Base-by-base conservation (phyloP, 2,329 filamentous ascomycete genomes). In the Cryoendolithus antarcticus region DNA sequence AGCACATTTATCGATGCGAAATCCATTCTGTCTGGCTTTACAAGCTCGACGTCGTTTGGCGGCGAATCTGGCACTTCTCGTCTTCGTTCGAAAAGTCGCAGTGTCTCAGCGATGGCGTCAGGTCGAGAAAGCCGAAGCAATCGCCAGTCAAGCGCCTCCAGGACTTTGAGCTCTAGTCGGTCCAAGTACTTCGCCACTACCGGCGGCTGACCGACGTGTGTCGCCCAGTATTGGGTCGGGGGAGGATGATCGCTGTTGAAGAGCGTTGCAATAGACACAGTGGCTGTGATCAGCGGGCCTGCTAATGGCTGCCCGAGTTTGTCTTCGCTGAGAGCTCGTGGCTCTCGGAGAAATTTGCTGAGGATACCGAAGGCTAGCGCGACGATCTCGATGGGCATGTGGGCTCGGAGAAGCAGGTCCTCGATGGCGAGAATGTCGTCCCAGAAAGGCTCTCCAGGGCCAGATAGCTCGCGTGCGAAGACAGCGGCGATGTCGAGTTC, bases 341-440 rank as follows among this genome's bases (percentile, higher is more conserved):
- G 37, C 39, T 32, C 31, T 19, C 15, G 15, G 39, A 37, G 39
- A 21, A 51, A 37, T n/a, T 42, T 44, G 34, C 43, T 40, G 30
- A 57, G 38, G 24, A 57, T 53, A 46, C 53, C 55, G 48, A 52
- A 50, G 2, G 55, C 44, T 8, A 56, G n/a, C 2, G 51, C 56
- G 30, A 58, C 34, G 11, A 54, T 44, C 34, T 54, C 52, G 10
- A 51, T 39, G 3, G 53, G 53, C 6, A 56, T 37, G 4, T 45
- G 43, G 13, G 51, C 51, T 4, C 44, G 47, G 4, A 46, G 24
- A n/a, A 59, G 43, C 11, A 56, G 42, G 9, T 44, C 36, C 12
- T 44, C 43, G 29, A 57, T 44, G 32, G 41, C 33, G 6, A 42
- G 36, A 35, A 47, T 39, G 19, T 45, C 44, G 13, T 42, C 33